Evolutionary conservation across 2,329 filamentous ascomycete species (phyloP).

Genomic region (Stagonosporopsis tanaceti): DNA sequence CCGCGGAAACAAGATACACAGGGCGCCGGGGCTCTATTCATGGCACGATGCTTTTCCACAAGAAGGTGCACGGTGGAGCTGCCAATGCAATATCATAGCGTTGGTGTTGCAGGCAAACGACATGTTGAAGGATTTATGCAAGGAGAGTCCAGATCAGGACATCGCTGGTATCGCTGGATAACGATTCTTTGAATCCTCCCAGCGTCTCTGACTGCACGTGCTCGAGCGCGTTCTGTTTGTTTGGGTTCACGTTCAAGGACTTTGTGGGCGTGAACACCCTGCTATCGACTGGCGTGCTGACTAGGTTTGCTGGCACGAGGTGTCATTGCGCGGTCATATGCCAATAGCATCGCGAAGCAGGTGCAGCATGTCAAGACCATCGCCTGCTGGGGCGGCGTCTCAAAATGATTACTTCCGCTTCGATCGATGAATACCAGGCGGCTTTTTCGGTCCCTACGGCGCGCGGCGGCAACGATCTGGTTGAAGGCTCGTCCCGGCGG

Average conservation of each 20-base stretch:
- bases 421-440: neutral
- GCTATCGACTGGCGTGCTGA: neutral
- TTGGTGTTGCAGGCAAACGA: slow-evolving; percentile 3
- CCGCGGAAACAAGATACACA: neutral
- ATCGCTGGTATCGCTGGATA: neutral
- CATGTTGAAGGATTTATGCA: slow-evolving; percentile 10
- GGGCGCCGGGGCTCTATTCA: slow-evolving; percentile 3
- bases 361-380: no score
- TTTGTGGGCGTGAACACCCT: slow-evolving; percentile 1
- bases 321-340: neutral
- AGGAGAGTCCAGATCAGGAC: slow-evolving; percentile 1
- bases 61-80: slow-evolving; percentile 4
- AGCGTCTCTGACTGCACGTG: neutral
- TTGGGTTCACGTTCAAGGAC: neutral
- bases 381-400: neutral
- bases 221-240: neutral
- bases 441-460: neutral
- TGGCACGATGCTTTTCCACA: slow-evolving; percentile 6
- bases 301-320: neutral
- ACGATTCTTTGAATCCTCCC: slow-evolving; percentile 6
- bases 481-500: slow-evolving; percentile 6
- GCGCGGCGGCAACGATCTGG: neutral
- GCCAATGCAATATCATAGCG: slow-evolving; percentile 1
- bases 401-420: neutral
- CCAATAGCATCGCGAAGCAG: neutral